Base-by-base conservation (phyloP, 78 protist genomes). In the Pirum gemmata region DNA sequence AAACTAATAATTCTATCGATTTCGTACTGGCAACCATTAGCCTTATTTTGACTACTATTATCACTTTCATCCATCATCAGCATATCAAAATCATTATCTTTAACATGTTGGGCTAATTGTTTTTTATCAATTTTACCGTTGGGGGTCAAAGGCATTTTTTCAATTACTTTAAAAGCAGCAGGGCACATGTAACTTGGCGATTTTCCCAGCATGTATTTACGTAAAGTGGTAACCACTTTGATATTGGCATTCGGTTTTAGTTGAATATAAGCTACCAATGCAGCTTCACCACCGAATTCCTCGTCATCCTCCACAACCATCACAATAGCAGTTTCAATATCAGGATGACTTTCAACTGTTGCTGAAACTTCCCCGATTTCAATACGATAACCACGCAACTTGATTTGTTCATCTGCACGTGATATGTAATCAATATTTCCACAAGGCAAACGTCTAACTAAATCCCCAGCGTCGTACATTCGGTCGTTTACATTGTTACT, bases 301-400 rank as follows among this genome's bases (percentile, higher is more conserved):
- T 36, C 79, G 29, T 21, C 13, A 21, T 38, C 79, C 13, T 76
- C 79, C 2, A 76, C 13, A 13, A 13, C 13, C n/a, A n/a, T n/a
- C 2, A 37, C 79, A 13, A 76, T 2, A 13, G 37, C 79, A 13
- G 79, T 76, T 18, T 76, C 13, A 37, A 38, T 76, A 2, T 21
- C 5, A 37, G 79, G 79, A 37, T 36, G 79, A 2, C 13, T 5
- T 38, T 38, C 79, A 13, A 38, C 34, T 2, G 2, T 76, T 5
- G 13, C 2, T 38, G 35, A 61, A 67, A 84, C 41, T 76, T 84
- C 88, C 26, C 73, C 74, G 13, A 84, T 8, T 84, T 84, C 88
- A 38, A 84, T 84, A 34, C 88, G 88, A 39, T 84, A 39, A 26
- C 88, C 88, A 39, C 61, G 88, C n/a, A 84, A 39, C 74, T 84